phyloP scores from a whole-genome alignment of 2,329 filamentous ascomycete species.

The Cryphonectria parasitica region DNA sequence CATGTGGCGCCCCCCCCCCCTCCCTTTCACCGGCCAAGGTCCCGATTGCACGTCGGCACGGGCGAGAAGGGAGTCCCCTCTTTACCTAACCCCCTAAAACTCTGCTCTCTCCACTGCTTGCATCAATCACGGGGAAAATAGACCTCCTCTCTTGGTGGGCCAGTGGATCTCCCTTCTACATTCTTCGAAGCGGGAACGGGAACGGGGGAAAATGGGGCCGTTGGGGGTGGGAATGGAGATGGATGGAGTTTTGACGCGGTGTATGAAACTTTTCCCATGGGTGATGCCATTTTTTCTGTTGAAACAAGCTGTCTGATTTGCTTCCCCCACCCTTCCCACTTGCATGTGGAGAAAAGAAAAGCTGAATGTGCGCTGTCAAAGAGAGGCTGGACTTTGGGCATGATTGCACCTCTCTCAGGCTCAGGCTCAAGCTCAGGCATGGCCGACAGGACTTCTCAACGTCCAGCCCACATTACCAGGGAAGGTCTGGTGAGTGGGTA shows the following conservation, averaged over 20 bases:
- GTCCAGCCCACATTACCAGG: neutral
- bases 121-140: slow-evolving; percentile 4
- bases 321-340: neutral
- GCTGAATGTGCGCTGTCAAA: slow-evolving; percentile 5
- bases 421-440: neutral
- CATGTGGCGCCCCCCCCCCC: neutral
- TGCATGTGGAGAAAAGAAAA: slow-evolving; percentile 5
- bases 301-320: neutral
- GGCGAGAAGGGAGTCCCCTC: neutral
- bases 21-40: slow-evolving; percentile 2
- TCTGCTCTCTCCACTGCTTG: neutral
- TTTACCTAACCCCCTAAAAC: neutral
- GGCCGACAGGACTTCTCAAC: neutral
- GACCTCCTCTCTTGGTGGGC: neutral
- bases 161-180: neutral
- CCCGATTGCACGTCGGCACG: slow-evolving; percentile 12
- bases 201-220: slow-evolving; percentile 8
- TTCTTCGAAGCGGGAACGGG: slow-evolving; percentile 7
- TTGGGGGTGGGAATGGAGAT: slow-evolving; percentile 1
- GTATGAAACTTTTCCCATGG: slow-evolving; percentile 15
- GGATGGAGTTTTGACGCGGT: slow-evolving; percentile 7
- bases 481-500: neutral
- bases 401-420: neutral
- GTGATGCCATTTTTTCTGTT: slow-evolving; percentile 5
- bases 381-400: slow-evolving; percentile 10